Base-by-base conservation (phyloP, 2,329 filamentous ascomycete species). In the Dactylella cylindrospora region DNA sequence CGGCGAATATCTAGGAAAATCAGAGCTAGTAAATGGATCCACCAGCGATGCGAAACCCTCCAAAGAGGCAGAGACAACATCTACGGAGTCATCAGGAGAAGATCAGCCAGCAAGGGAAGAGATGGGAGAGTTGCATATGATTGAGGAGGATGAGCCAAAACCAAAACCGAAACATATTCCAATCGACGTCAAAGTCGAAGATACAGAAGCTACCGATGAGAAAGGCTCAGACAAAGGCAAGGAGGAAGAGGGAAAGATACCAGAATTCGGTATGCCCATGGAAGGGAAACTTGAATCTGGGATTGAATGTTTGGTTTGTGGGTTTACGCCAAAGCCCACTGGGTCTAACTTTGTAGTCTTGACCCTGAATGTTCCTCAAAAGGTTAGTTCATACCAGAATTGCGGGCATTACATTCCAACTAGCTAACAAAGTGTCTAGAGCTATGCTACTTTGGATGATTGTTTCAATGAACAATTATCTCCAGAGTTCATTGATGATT, bases 391-490 rank as follows among this genome's bases (percentile, higher is more conserved):
- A n/a, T n/a, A n/a, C n/a, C n/a, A n/a, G n/a, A n/a, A n/a, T n/a
- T n/a, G n/a, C n/a, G n/a, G n/a, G n/a, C n/a, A 36, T 50, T 49
- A 62, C 23, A 20, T 38, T 12, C 29, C 36, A 13, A 39, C 66
- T 66, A 9, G 73, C 73, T 26, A n/a, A 29, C 25, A 25, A 13
- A 33, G 2, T 28, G 15, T 38, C 41, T 28, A 65, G 64, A 83
- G 79, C 44, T 86, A 88, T 1, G 90, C 90, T 0, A 85, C 88
- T 0, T 78, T 98, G 12, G 90, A 86, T 70, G 79, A 84, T 6
- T 98, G 93, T 73, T 93, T 98, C 68, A 93, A 98, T 69, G 87
- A 87, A 32, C 85, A 96, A 73, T 84, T 98, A 67, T 95, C 95
- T 74, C 89, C 88, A 0, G 93, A 98, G 73, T 86, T 90, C 71